Evolutionary conservation across 2,329 filamentous ascomycete genomes (phyloP).

Genomic region (Penicillium sp.): DNA sequence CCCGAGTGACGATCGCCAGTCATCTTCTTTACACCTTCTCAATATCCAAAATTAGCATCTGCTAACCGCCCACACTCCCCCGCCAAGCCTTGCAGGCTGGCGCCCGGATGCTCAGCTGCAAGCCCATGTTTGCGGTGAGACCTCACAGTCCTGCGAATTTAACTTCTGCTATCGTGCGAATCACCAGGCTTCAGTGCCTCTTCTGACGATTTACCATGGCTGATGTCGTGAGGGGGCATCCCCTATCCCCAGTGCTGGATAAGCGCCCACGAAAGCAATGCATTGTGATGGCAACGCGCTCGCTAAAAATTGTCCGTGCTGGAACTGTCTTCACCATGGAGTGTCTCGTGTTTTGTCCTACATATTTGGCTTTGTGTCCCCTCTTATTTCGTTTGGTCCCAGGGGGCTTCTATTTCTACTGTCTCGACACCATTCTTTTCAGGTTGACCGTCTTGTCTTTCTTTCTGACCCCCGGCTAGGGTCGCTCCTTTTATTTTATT

Average conservation of each 20-base stretch:
- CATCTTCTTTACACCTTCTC: not conserved
- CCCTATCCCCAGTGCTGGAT: constrained; percentile 5
- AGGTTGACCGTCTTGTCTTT: constrained; percentile 13
- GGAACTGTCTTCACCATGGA: not conserved
- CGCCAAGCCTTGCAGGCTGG: constrained; percentile 27
- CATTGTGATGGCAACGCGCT: constrained; percentile 22
- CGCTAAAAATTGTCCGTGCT: constrained; percentile 5
- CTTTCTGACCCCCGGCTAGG: constrained; percentile 12
- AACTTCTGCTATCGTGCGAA: constrained; percentile 7
- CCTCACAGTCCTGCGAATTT: constrained; percentile 6
- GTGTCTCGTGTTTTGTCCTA: constrained; percentile 4
- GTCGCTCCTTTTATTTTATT: constrained; percentile 11
- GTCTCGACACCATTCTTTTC: constrained; percentile 17
- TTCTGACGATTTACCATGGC: not conserved
- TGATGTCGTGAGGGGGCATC: constrained; percentile 1
- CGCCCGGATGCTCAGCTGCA: constrained; percentile 14
- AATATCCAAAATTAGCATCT: constrained; percentile 17
- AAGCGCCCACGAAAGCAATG: constrained; percentile 12
- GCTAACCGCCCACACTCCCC: constrained; percentile 3
- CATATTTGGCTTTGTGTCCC: constrained; percentile 15
- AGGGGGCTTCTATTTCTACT: constrained; percentile 9
- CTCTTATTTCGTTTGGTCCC: constrained; percentile 7
- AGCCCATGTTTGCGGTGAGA: constrained; percentile 8
- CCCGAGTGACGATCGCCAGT: not conserved
- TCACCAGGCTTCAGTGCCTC: not conserved